Evolutionary conservation across 139 green algal species (phyloP).

Genomic region (Haematococcus sp.): DNA sequence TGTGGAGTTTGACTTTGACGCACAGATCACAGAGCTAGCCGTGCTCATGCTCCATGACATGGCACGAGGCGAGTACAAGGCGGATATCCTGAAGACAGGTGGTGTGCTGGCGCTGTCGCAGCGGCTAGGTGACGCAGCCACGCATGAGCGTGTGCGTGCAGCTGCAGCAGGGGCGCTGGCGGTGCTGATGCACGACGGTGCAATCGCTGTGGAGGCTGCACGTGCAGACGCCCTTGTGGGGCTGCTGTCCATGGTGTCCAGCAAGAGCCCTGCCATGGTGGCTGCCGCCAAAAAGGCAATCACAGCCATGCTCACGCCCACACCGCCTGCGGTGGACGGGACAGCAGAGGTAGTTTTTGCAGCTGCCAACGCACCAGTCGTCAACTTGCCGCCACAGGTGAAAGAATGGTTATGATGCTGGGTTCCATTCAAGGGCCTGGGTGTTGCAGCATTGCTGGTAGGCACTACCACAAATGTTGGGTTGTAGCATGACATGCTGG

Average conservation of each 20-base stretch:
- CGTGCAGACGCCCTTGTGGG: not conserved
- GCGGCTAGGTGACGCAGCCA: not conserved
- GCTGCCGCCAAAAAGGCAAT: not conserved
- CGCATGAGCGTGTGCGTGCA: constrained; percentile 1
- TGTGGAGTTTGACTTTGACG: not conserved
- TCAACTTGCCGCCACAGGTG: not conserved
- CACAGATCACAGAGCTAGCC: constrained; percentile 20
- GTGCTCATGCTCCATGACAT: constrained; percentile 22
- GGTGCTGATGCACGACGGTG: constrained; percentile 13
- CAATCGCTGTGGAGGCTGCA: constrained; percentile 11
- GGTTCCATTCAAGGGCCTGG: too few relatives aligned
- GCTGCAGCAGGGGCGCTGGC: not conserved
- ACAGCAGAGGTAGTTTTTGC: not conserved
- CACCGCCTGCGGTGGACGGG: not conserved
- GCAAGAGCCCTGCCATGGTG: not conserved
- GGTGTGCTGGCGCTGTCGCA: constrained; percentile 16
- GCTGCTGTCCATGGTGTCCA: not conserved
- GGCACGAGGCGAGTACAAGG: constrained; percentile 14
- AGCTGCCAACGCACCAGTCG: not conserved
- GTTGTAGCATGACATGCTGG: too few relatives aligned
- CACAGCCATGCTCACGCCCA: constrained; percentile 4
- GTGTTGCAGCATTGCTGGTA: too few relatives aligned
- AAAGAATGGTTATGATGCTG: too few relatives aligned
- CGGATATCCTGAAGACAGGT: constrained; percentile 17
- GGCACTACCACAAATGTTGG: too few relatives aligned